These are phyloP conservation scores for Xylaria sp. DNA, from an alignment of 2,329 filamentous ascomycete species.

Conservation along the genomic window DNA sequence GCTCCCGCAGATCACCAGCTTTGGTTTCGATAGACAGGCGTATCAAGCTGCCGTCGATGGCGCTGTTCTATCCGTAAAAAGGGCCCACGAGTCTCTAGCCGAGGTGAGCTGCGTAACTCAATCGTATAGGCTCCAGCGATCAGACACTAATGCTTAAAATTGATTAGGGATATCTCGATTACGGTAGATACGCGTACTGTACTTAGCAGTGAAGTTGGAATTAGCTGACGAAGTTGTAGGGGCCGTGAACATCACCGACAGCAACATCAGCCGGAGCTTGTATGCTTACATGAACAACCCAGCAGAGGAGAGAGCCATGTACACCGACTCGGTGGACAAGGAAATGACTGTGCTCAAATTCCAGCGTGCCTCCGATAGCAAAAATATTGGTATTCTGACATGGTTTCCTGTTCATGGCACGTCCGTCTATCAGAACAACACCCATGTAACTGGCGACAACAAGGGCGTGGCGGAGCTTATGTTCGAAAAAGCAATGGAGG, in stretches of 20 bases:
- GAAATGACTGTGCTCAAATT: constrained; percentile 82
- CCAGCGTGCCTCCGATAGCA: constrained; percentile 74
- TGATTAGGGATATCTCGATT: constrained; percentile 70
- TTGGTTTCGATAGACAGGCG: constrained; percentile 86
- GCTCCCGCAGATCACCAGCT: constrained; percentile 86
- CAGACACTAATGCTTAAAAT: constrained; percentile 40
- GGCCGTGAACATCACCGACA: constrained; percentile 71
- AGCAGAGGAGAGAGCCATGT: constrained; percentile 69
- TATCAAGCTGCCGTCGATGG: constrained; percentile 90
- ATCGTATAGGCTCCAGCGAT: neutral
- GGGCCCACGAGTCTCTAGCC: constrained; percentile 77
- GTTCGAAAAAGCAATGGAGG: constrained; percentile 76
- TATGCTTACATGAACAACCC: constrained; percentile 89
- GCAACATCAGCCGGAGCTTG: constrained; percentile 85
- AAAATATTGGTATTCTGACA: constrained; percentile 82
- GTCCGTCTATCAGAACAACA: constrained; percentile 90
- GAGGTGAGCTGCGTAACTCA: constrained; percentile 49
- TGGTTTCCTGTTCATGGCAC: constrained; percentile 95
- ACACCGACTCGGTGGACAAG: constrained; percentile 68
- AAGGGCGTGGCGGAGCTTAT: constrained; percentile 89
- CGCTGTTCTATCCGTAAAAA: constrained; percentile 79
- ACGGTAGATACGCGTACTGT: constrained; percentile 57
- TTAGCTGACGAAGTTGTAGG: constrained; percentile 34
- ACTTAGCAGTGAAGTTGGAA: neutral
- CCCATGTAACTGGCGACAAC: constrained; percentile 88